These are phyloP conservation scores for Acarospora socialis DNA, from an alignment of 2,329 filamentous ascomycete species.

Conservation along the genomic window DNA sequence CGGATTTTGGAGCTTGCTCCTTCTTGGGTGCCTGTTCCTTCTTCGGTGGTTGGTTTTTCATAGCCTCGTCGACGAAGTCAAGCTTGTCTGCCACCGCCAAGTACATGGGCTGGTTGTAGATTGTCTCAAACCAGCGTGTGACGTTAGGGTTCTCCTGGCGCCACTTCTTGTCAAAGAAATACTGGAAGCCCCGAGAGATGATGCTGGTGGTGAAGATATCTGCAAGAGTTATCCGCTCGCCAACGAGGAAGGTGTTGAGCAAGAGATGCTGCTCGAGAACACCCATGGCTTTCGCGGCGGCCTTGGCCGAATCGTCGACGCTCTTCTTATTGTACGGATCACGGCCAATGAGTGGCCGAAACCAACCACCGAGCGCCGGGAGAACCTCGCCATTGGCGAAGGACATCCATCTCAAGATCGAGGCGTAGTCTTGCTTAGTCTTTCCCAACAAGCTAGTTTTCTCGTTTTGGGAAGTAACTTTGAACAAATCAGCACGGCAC, in stretches of 20 bases:
- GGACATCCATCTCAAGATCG: conserved; percentile 96
- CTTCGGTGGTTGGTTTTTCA: conserved; percentile 62
- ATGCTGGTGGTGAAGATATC: conserved; percentile 75
- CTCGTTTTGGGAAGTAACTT: conserved; percentile 98
- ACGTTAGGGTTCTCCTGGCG: conserved; percentile 69
- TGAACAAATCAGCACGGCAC: too few relatives aligned
- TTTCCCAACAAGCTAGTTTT: conserved; percentile 98
- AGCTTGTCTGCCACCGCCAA: conserved; percentile 62
- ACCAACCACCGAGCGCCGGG: conserved; percentile 60
- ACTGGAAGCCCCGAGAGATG: conserved; percentile 78
- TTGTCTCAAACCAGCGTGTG: conserved; percentile 87
- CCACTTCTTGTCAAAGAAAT: conserved; percentile 85
- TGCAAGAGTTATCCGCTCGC: conserved; percentile 92
- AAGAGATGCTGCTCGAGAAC: conserved; percentile 78
- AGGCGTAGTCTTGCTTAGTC: conserved; percentile 99
- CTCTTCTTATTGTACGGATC: conserved; percentile 95
- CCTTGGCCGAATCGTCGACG: conserved; percentile 67
- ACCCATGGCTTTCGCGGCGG: conserved; percentile 50
- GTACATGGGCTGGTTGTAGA: conserved; percentile 87
- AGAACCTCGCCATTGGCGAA: conserved; percentile 87
- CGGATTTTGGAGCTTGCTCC: conserved; percentile 51
- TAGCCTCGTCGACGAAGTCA: conserved; percentile 65
- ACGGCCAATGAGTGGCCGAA: conserved; percentile 68
- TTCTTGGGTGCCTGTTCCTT: conserved; percentile 61
- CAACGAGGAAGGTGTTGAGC: conserved; percentile 91